Base-by-base conservation (phyloP, 768 basidiomycete species). In the Tricholoma bakamatsutake region DNA sequence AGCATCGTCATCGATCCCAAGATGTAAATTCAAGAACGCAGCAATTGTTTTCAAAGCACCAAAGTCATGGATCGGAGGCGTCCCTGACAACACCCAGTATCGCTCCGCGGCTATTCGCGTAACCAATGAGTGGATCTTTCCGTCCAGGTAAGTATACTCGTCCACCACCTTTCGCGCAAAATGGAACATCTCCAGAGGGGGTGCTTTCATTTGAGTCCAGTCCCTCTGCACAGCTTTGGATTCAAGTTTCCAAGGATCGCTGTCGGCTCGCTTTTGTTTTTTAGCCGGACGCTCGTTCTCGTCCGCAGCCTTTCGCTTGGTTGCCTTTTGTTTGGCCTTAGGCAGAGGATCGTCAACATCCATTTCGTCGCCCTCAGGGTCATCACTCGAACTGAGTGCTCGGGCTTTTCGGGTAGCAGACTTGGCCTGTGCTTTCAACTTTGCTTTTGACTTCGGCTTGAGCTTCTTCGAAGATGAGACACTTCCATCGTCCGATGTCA, bases 81-180 rank as follows among this genome's bases (percentile, higher is more conserved):
- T 98, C 11, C 95, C 95, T 2, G 95, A 98, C n/a, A 98, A 78
- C 5, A 98, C 91, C 95, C 95, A 98, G 54, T 86, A 88, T 43
- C 90, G 80, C 50, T 87, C 84, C 0, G 90, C 86, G 10, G 83
- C 82, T 18, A 95, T 71, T 48, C 80, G 80, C 2, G 90, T 91
- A 35, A 96, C 80, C 62, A 93, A 77, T 2, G 90, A 78, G 58
- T 90, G 87, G 6, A 85, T 78, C 62, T 88, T 85, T 53, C 89
- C 91, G 24, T 87, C 84, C 21, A 95, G 78, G 64, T 98, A 97
- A 1, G 93, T 95, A 69, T 95, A 98, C 66, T 98, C 94, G 70
- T 97, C 95, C 40, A 96, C 85, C 50, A 98, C 88, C 28, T 89
- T 81, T 5, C 94, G 87, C 3, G 90, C 76, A 67, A 90, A 97